These are phyloP conservation scores for Lipomyces anomalus DNA, from an alignment of 805 yeast genomes.

Conservation along the genomic window DNA sequence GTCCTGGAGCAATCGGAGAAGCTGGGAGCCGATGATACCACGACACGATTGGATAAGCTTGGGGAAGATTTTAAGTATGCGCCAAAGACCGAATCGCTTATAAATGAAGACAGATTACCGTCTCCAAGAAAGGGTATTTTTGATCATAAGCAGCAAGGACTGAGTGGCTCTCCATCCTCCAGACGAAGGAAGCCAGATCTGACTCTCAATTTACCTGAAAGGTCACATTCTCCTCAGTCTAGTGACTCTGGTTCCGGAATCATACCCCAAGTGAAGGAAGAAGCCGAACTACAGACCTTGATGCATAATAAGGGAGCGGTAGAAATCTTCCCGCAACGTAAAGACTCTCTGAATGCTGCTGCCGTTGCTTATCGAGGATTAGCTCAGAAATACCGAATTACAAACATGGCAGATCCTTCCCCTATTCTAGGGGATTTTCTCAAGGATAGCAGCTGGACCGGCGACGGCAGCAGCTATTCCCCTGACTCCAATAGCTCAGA, in stretches of 20 bases:
- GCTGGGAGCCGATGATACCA: not conserved
- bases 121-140: not conserved
- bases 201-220: too few species aligned
- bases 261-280: not conserved
- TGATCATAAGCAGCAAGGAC: not conserved
- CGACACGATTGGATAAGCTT: not conserved
- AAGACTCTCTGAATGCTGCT: slow-evolving; percentile 30
- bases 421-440: not conserved
- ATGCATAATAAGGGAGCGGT: not conserved
- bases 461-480: too few species aligned
- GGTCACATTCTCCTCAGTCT: too few species aligned
- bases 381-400: not conserved
- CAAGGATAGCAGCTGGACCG: too few species aligned
- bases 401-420: not conserved
- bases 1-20: not conserved
- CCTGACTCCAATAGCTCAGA: too few species aligned
- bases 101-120: not conserved
- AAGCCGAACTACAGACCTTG: not conserved
- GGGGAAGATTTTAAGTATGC: not conserved
- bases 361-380: not conserved
- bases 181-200: not conserved
- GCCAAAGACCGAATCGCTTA: not conserved
- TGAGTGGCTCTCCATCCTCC: not conserved
- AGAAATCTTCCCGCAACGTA: slow-evolving; percentile 11
- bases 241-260: too few species aligned